A percentile compares a stretch with the other conserved stretches of the same genome.
These are phyloP conservation scores for Heimioporus sp. DNA, from an alignment of 768 basidiomycete genomes.

Conservation along the genomic window DNA sequence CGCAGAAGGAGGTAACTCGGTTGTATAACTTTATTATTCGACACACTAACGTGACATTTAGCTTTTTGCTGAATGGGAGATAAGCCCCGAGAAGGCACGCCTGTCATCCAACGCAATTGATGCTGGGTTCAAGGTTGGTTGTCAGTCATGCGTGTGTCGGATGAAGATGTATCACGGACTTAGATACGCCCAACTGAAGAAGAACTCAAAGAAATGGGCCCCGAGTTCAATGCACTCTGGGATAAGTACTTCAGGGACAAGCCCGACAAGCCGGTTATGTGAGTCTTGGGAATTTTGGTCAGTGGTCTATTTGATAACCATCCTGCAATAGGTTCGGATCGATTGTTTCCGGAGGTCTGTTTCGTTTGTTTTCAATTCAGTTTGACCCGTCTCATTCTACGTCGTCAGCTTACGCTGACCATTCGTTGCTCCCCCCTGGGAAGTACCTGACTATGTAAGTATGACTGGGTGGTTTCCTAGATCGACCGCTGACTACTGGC, in stretches of 20 bases:
- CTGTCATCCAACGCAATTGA: slow-evolving; percentile 72
- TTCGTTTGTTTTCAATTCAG: background rate
- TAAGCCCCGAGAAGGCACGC: slow-evolving; percentile 63
- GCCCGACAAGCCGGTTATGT: slow-evolving; percentile 78
- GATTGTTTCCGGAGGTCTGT: slow-evolving; percentile 57
- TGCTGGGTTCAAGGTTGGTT: slow-evolving; percentile 64
- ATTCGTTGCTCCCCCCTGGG: slow-evolving; percentile 65
- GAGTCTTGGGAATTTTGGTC: slow-evolving; percentile 12
- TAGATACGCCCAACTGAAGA: slow-evolving; percentile 61
- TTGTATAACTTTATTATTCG: background rate
- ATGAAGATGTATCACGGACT: no score
- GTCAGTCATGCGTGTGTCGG: background rate
- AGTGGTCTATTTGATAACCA: background rate
- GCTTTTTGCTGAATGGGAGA: slow-evolving; percentile 64
- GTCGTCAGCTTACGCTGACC: slow-evolving; percentile 60
- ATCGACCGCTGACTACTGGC: slow-evolving; percentile 15
- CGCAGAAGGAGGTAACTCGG: slow-evolving; percentile 47
- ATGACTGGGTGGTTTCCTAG: slow-evolving; percentile 7
- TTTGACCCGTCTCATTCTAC: background rate
- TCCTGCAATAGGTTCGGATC: slow-evolving; percentile 49
- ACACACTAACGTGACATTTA: slow-evolving; percentile 11
- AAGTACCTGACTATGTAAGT: slow-evolving; percentile 65
- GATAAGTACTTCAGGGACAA: slow-evolving; percentile 75
- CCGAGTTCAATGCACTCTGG: slow-evolving; percentile 69
- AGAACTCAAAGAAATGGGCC: slow-evolving; percentile 77